Conservation (phyloP, 2,329 filamentous ascomycete genomes). For the Ascochyta koolunga region DNA sequence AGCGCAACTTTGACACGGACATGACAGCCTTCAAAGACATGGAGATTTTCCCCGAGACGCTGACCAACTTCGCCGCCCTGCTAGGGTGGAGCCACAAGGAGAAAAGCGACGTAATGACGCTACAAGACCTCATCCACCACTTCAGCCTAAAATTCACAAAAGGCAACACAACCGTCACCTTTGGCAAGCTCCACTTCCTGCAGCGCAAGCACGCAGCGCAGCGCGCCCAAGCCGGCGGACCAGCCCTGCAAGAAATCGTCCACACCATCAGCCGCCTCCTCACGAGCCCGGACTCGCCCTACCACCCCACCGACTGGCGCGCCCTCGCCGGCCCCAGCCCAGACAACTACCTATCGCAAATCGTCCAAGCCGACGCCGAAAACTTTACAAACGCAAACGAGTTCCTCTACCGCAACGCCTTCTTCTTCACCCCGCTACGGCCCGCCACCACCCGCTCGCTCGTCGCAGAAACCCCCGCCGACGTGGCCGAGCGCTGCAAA, state of each 20-base stretch:
- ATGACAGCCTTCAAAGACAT: slow-evolving; percentile 63
- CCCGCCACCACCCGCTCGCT: slow-evolving; percentile 17
- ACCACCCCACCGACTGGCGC: slow-evolving; percentile 27
- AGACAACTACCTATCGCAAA: slow-evolving; percentile 55
- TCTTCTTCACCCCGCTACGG: slow-evolving; percentile 60
- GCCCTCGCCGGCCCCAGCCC: slow-evolving; percentile 36
- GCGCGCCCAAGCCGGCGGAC: slow-evolving; percentile 54
- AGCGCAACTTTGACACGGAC: slow-evolving; percentile 74
- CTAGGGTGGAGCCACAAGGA: slow-evolving; percentile 79
- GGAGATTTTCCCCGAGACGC: slow-evolving; percentile 66
- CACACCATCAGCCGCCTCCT: slow-evolving; percentile 41
- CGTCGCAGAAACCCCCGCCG: not conserved
- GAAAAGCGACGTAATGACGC: slow-evolving; percentile 71
- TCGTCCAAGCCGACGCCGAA: slow-evolving; percentile 61
- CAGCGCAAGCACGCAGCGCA: slow-evolving; percentile 71
- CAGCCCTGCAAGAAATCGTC: slow-evolving; percentile 47
- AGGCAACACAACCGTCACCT: slow-evolving; percentile 83
- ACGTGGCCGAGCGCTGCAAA: slow-evolving; percentile 28
- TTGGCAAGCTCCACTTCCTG: slow-evolving; percentile 79
- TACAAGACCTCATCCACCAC: slow-evolving; percentile 73
- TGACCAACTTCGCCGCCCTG: slow-evolving; percentile 84
- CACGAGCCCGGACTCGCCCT: slow-evolving; percentile 34
- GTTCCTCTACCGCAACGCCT: slow-evolving; percentile 62
- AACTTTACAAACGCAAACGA: slow-evolving; percentile 63
- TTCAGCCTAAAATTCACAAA: slow-evolving; percentile 89